Evolutionary conservation across 345 rosid species (phyloP), one percentile per base, ranked within the genome.

Genomic region (Camelina hispida): DNA sequence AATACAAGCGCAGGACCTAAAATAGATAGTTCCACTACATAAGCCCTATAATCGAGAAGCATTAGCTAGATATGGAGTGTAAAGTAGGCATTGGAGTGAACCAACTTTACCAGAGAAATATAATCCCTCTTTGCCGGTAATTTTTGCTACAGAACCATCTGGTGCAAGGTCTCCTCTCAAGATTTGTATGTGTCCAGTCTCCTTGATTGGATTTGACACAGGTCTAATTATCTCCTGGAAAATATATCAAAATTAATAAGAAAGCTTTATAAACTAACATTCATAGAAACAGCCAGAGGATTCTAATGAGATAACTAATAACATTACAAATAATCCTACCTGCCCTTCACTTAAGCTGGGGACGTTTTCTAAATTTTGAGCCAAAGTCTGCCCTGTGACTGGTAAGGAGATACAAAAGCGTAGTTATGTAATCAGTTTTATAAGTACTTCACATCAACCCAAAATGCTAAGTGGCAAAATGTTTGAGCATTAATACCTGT

Each of bases 141-240:
- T 95, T 83, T 95, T 95, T 57, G 99, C 99, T 34, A 95, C 97
- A 73, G 97, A 95, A 74, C 99, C 99, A n/a, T 93, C 88, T 11
- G 99, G 96, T 28, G 99, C 97, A 57, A 95, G 81, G 82, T 96
- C 94, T 75, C 99, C 99, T 22, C 81, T 75, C 73, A 96, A 81
- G 68, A 93, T 86, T 81, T 96, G 99, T 72, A 96, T 83, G 71
- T 96, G 99, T 57, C 96, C 99, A 6, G 99, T 93, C 87, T 86
- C 59, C 86, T 96, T 96, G 76, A 96, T 93, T 54, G 99, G 99
- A 61, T 88, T 89, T 72, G 88, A 84, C 70, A 89, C 28, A 10
- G 97, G 82, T 78, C 84, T 90, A 73, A 96, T 83, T 14, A 93
- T 84, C 34, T 88, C 91, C 99, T 96, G 84, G 25, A 58, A 79